A percentile compares a stretch with the other conserved stretches of the same genome.
Conservation (phyloP, 805 yeast species). For the Candida silvicultrix region DNA sequence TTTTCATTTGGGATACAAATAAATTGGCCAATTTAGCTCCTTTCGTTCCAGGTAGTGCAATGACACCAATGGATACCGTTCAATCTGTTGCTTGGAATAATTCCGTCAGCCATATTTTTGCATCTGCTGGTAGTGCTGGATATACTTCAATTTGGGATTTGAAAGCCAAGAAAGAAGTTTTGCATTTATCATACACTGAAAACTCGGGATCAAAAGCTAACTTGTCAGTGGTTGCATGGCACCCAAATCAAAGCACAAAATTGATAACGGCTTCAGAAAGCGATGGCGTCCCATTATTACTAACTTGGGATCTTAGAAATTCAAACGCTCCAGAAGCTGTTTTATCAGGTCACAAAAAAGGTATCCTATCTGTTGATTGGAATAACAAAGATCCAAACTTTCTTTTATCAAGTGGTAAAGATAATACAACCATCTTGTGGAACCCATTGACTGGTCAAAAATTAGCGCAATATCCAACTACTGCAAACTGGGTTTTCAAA, state of each 20-base stretch:
- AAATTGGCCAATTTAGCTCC: slow-evolving; percentile 44
- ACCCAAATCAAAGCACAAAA: slow-evolving; percentile 81
- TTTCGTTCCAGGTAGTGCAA: slow-evolving; percentile 66
- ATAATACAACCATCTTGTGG: slow-evolving; percentile 85
- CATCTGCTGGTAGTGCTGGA: slow-evolving; percentile 81
- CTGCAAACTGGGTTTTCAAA: slow-evolving; percentile 92
- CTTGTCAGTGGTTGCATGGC: slow-evolving; percentile 87
- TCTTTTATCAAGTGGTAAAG: slow-evolving; percentile 87
- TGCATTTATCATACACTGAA: slow-evolving; percentile 72
- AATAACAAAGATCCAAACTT: slow-evolving; percentile 74
- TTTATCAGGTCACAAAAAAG: slow-evolving; percentile 77
- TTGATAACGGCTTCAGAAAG: slow-evolving; percentile 83
- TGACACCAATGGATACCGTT: slow-evolving; percentile 77
- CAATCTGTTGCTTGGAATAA: slow-evolving; percentile 86
- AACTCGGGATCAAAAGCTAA: slow-evolving; percentile 49
- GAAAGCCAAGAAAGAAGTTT: slow-evolving; percentile 78
- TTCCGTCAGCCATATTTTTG: slow-evolving; percentile 76
- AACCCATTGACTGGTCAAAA: slow-evolving; percentile 70
- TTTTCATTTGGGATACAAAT: slow-evolving; percentile 83
- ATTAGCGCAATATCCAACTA: slow-evolving; percentile 83
- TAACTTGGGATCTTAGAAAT: slow-evolving; percentile 93
- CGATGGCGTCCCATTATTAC: slow-evolving; percentile 72
- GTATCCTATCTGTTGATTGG: slow-evolving; percentile 91
- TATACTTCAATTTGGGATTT: slow-evolving; percentile 93
- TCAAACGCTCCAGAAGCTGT: slow-evolving; percentile 82